Evolutionary conservation across 2,329 filamentous ascomycete species (phyloP), one percentile per base, ranked within the genome.

Genomic region (Colletotrichum camelliae): DNA sequence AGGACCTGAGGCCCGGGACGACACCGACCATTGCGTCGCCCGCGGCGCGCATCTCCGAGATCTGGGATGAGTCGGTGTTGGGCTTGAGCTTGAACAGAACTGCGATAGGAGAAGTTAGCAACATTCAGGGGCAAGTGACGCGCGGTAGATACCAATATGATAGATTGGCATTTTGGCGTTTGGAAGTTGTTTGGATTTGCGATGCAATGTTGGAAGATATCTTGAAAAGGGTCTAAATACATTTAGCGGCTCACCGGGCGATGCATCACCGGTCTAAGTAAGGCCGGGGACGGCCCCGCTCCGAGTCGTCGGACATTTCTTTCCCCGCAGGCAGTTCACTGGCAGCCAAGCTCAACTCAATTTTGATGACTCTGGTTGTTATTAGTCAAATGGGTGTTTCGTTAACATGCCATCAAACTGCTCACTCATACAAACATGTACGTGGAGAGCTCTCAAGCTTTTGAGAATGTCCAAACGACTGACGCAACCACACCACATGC

Each of bases 31-130:
- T 69, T 35, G 67, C 67, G 6, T 69, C 67, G 31, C 67, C 67
- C 5, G 52, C 67, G 55, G 55, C 67, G 1, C 67, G 67, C 55
- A 69, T 61, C 24, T 48, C 67, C 33, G 27, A 55, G 16, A 61
- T 48, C 10, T 4, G 33, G 16, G 12, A 35, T n/a, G 21, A 21
- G 16, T 55, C 24, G 35, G 43, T 35, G 55, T 27, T 33, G 31
- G 76, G 68, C 16, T 77, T 76, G n/a, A 77, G 58, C 37, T 77
- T 76, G 73, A 77, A 77, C 21, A 77, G 58, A 1, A 75, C 76
- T 76, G 37, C 6, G 43, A 48, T 18, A n/a, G 12, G 15, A 3
- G 16, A 60, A 3, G 29, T 64, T 33, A 37, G 15, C 35, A n/a
- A 8, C 0, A 10, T 15, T 21, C 9, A 21, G 33, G 33, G 2